Base-by-base conservation (phyloP, 768 basidiomycete genomes). In the Panaeolus papilionaceus region DNA sequence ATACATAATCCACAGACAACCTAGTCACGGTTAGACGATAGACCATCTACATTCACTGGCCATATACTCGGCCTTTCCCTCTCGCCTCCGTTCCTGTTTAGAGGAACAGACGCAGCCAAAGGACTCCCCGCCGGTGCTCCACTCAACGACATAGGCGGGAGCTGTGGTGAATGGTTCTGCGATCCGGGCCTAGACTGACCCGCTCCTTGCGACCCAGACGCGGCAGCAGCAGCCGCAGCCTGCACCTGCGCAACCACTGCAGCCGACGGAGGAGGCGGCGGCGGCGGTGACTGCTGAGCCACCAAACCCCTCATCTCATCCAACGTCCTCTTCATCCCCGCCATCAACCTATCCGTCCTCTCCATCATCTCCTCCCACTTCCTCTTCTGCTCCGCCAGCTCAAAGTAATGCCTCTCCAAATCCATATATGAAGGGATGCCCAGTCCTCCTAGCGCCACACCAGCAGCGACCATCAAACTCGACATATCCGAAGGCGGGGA, bases 291-390 rank as follows among this genome's bases (percentile, higher is more conserved):
- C 62, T 68, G 67, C 26, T 68, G 70, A 10, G 70, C 72, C 64
- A 69, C 70, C 65, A 71, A 73, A 28, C 77, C 84, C 71, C 86
- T 81, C 86, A 92, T 88, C 75, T 94, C 92, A 65, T 94, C 93
- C 71, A 95, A 81, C 26, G 88, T 91, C 71, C 89, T 84, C 81
- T 88, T 88, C 75, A 95, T 80, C 26, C 89, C 88, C 42, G 79
- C 83, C 84, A 95, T 88, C 79, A 95, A 77, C 75, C 85, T 79
- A 64, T 94, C 91, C 72, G 93, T 95, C 79, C 83, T 86, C 70
- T 89, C 86, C 67, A 93, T 77, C 87, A 95, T 83, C 75, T 92
- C 92, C 77, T 93, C 86, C 79, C 91, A 81, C 75, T 84, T 80
- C 72, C 80, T 80, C 77, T 88, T 87, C 74, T 92, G 85, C 72